Base-by-base conservation (phyloP, 495 filamentous ascomycete genomes). In the Hypoxylon subgilvum region DNA sequence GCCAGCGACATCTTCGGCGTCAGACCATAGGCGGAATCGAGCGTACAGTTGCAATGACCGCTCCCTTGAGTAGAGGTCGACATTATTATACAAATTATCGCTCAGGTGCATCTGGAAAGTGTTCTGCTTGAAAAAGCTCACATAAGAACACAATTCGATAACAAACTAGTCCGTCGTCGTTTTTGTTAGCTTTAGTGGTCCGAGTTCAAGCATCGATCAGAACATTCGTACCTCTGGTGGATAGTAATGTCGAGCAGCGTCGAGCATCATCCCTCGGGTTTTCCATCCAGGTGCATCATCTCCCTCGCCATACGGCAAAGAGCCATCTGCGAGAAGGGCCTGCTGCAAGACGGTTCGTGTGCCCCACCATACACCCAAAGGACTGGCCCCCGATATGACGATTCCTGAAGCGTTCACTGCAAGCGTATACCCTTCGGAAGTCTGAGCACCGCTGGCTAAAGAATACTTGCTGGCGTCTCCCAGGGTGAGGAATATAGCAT, bases 81-180 rank as follows among this genome's bases (percentile, higher is more conserved):
- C 65, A 57, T 76, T 79, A 45, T 78, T 74, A 52, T 71, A 72
- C 14, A 79, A 61, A 43, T 79, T 82, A 53, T 83, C 79, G 62
- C 77, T 80, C 1, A 82, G 68, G 57, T 83, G 80, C 2, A 82
- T 8, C 38, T 83, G 80, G 51, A 83, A 79, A 2, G 67, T 75
- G 56, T 82, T 82, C 49, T 82, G 78, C 57, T 83, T 83, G 71
- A 81, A 83, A 57, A 76, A 81, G 25, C 76, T 80, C 53, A 80
- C 68, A 44, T 80, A 82, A 8, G 76, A 71, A 65, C 80, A 82
- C 61, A 82, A 69, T 44, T 81, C 77, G 17, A 70, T 59, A n/a
- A 83, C 44, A 47, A 83, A 83, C 52, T 78, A n/a, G 23, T 50
- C 21, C 3, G 1, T n/a, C n/a, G n/a, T n/a, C 7, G 10, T 31